These are phyloP conservation scores for Fusarium ramigenum DNA, from an alignment of 2,329 filamentous ascomycete genomes.

Conservation along the genomic window DNA sequence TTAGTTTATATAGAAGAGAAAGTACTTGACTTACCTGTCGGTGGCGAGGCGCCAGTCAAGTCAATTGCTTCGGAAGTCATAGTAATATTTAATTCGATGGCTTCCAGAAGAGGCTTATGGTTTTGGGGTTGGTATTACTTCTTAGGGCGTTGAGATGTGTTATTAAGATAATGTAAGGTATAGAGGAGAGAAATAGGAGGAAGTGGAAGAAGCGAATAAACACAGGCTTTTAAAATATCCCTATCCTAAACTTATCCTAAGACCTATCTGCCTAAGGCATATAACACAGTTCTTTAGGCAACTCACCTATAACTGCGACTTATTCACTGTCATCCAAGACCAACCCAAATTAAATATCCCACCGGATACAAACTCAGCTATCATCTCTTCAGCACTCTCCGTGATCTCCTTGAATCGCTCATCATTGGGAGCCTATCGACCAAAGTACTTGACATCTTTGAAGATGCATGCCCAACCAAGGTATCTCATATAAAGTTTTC, in stretches of 20 bases:
- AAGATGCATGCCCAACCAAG: not conserved
- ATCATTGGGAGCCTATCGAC: not conserved
- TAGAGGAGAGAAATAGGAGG: rapidly evolving
- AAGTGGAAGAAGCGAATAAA: not conserved
- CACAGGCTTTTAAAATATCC: not conserved
- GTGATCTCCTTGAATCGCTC: not conserved
- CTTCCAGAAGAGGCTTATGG: not conserved
- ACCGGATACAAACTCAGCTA: no score
- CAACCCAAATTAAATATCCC: no score
- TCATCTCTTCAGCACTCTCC: not conserved
- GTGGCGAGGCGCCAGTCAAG: not conserved
- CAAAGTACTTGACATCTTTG: not conserved
- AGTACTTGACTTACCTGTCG: not conserved
- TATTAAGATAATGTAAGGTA: not conserved
- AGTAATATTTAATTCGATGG: no score
- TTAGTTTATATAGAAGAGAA: not conserved
- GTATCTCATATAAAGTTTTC: not conserved
- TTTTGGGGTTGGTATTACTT: not conserved
- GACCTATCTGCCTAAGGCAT: not conserved
- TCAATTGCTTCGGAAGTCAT: not conserved
- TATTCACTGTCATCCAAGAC: not conserved
- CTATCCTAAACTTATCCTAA: not conserved
- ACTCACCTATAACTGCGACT: not conserved
- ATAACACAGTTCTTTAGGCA: not conserved
- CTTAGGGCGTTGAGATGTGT: not conserved